Evolutionary conservation across 768 basidiomycete genomes (phyloP), one percentile per base, ranked within the genome.

Genomic region (Leccinum variicolor): DNA sequence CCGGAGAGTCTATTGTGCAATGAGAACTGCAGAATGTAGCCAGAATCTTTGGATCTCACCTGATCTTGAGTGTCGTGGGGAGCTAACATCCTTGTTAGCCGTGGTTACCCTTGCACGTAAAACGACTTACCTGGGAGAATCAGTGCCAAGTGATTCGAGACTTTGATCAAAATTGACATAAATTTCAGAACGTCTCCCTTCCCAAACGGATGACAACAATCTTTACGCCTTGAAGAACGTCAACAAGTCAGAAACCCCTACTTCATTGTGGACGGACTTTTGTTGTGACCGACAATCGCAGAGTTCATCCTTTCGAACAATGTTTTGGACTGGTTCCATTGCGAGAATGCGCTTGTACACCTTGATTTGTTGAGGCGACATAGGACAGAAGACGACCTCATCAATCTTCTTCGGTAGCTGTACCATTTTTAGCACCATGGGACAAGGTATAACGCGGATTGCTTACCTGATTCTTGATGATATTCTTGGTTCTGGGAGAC

Each of bases 331-430:
- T 6, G 83, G 77, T 6, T 79, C 76, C 63, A 81, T 83, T n/a
- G 71, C 72, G 23, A 95, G 74, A 33, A 95, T 77, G 6, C 80
- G 79, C 62, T 84, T 88, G 71, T 97, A 96, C 1, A 86, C 90
- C 15, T 71, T 67, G 28, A 85, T 81, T 72, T 97, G 95, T 34
- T 74, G 78, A 0, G 75, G 57, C 0, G 90, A 90, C 50, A 98
- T 74, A 15, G 94, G 95, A 66, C 96, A 99, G 66, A 98, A 96
- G 6, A 97, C 92, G 14, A 98, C 90, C 66, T 93, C 78, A 63
- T 99, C 96, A 0, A 81, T 81, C 76, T 99, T 99, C 59, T 79
- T 78, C 1, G 96, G 96, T 3, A 98, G 79, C 89, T 95, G 64
- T 3, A 39, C 14, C 48, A 60, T 6, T 13, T 28, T 52, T 25